Base-by-base conservation (phyloP, 768 basidiomycete genomes). In the Leccinum longicurvipes region DNA sequence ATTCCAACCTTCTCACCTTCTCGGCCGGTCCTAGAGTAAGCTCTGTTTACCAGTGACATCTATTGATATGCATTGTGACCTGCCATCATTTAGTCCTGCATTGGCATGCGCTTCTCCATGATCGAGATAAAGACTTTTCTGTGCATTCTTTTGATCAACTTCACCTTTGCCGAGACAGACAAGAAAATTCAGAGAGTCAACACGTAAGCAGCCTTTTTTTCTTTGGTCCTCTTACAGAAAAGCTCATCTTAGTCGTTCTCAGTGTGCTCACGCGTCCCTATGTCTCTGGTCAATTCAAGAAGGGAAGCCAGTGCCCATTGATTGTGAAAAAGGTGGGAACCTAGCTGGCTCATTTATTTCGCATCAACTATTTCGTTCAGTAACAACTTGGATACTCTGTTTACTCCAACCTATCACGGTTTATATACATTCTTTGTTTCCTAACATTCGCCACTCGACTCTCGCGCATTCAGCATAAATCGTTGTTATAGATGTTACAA, bases 61-160 rank as follows among this genome's bases (percentile, higher is more conserved):
- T 17, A 10, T 32, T 6, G 53, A 47, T 5, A 29, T 39, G 27
- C 28, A n/a, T 24, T 4, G 17, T 51, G 53, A 64, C 48, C 15
- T 4, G 15, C 7, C 1, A 19, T n/a, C 17, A 5, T 34, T 56
- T 50, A 93, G 91, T 87, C 89, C 1, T 93, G 91, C 65, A 87
- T 91, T 48, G 91, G 91, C 3, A 77, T 88, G 74, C 82, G 85
- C 23, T 91, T 93, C 68, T 89, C 91, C 6, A 73, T 91, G 67
- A 88, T 92, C 52, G 90, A 93, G 73, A 85, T 91, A 60, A 93
- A 93, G 73, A 78, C 81, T 1, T 85, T 93, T 66, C 64, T 91
- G 9, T 90, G 83, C 62, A 78, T 84, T 49, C 76, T 93, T 21
- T 60, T 93, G 42, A 84, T 83, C 12, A 79, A 81, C 63, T 93